Evolutionary conservation across 2,329 filamentous ascomycete genomes (phyloP), one percentile per base, ranked within the genome.

Genomic region (Biscogniauxia sp.): DNA sequence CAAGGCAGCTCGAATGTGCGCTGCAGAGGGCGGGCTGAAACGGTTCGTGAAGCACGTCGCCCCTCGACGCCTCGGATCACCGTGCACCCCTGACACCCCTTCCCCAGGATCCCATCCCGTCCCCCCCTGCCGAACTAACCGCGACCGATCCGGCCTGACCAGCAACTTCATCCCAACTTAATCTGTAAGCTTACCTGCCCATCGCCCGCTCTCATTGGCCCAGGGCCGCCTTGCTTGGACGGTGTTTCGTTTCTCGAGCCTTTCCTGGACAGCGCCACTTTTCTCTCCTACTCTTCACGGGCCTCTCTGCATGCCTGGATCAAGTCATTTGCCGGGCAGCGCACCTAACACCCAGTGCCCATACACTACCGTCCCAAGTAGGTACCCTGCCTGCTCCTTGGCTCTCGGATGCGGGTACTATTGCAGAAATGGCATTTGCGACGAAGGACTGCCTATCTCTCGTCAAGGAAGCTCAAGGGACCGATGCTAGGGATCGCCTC

Each of bases 11-110:
- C 41, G 57, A 15, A 54, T 58, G 51, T 58, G 53, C 55, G 54
- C 54, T 37, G 53, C 25, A 49, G 17, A 20, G 53, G 50, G 32
- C 23, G 52, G 7, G 56, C 54, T 72, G 70, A 73, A 73, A 73
- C 71, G 53, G 53, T 60, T 67, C 67, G 66, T 73, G 71, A 73
- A 58, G 71, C 70, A 71, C 55, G 60, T 61, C 59, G 58, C 15
- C 63, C 68, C 61, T 67, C 65, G 61, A 59, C 59, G 55, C 57
- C 59, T 57, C 50, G 26, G 54, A 56, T 53, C 64, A 59, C 58
- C 59, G 58, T 53, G 58, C 50, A 28, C 64, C 58, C 60, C 58
- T 50, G 51, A 37, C 56, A 58, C 20, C 57, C 54, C 63, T 61
- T 64, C 25, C 51, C 25, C 20, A 51, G 23, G 9, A 15, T 20